Conservation (phyloP, 192 early-diverging fungal species). For the Pilaira anomala region DNA sequence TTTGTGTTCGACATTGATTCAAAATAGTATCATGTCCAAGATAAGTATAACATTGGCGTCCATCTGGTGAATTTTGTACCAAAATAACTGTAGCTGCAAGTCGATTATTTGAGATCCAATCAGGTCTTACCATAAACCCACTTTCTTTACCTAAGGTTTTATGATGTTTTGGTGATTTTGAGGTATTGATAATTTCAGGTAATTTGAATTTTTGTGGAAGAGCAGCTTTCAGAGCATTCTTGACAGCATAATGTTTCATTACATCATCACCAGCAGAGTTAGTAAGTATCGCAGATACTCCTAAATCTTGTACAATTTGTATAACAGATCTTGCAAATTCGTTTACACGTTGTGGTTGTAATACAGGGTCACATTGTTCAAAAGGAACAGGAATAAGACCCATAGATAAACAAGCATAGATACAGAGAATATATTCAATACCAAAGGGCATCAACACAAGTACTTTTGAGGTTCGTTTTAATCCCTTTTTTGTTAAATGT, state of each 20-base stretch:
- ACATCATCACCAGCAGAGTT: constrained; percentile 63
- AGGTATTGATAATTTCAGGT: constrained; percentile 57
- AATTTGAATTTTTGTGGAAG: constrained; percentile 40
- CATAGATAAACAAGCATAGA: constrained; percentile 81
- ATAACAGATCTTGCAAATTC: constrained; percentile 72
- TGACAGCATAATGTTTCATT: constrained; percentile 63
- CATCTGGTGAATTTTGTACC: constrained; percentile 51
- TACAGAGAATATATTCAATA: constrained; percentile 63
- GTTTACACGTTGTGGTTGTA: constrained; percentile 55
- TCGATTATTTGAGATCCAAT: constrained; percentile 44
- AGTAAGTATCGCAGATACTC: constrained; percentile 54
- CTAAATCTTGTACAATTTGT: constrained; percentile 60
- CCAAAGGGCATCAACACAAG: constrained; percentile 65
- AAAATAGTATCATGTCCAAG: constrained; percentile 56
- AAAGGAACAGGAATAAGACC: constrained; percentile 73
- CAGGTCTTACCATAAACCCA: constrained; percentile 48
- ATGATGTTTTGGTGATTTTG: constrained; percentile 64
- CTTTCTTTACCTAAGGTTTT: constrained; percentile 59
- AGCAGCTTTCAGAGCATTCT: constrained; percentile 28
- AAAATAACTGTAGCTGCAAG: constrained; percentile 54
- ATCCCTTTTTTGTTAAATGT: constrained; percentile 59
- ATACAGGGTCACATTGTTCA: constrained; percentile 58
- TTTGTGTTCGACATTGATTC: constrained; percentile 61
- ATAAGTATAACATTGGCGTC: constrained; percentile 39
- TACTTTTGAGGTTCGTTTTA: constrained; percentile 55